These are phyloP conservation scores for Coniochaeta prunicola DNA, from an alignment of 2,329 filamentous ascomycete genomes.

Conservation along the genomic window DNA sequence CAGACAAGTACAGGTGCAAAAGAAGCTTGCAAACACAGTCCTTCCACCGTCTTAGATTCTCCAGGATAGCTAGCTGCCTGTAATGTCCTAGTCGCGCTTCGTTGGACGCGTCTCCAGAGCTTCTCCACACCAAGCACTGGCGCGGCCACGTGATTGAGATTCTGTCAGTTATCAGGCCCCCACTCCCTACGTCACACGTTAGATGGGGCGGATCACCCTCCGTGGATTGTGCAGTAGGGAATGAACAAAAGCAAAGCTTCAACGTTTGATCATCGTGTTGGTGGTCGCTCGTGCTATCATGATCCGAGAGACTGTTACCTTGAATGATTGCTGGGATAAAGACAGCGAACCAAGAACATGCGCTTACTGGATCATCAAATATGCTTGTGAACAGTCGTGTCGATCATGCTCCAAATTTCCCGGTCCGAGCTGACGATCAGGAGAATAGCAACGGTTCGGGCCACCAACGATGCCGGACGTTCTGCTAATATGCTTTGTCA, in stretches of 20 bases:
- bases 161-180: neutral
- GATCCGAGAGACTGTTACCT: neutral
- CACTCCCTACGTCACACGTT: neutral
- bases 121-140: neutral
- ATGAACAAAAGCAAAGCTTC: neutral
- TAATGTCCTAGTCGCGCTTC: neutral
- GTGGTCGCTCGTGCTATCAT: neutral
- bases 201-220: no score
- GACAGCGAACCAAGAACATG: neutral
- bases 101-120: neutral
- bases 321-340: neutral
- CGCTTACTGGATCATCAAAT: neutral
- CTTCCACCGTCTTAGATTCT: neutral
- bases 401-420: neutral
- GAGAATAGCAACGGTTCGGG: neutral
- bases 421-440: slow-evolving; percentile 1
- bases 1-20: neutral
- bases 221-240: no score
- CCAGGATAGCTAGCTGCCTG: neutral
- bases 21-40: neutral
- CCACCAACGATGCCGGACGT: neutral
- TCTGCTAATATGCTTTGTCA: neutral
- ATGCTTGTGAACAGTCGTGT: neutral
- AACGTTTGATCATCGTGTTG: neutral
- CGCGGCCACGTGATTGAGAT: neutral